Percentiles rank a stretch among this genome's conserved stretches.
These are phyloP conservation scores for Litsea cubeba DNA, from an alignment of 164 flowering plant species.

Conservation along the genomic window DNA sequence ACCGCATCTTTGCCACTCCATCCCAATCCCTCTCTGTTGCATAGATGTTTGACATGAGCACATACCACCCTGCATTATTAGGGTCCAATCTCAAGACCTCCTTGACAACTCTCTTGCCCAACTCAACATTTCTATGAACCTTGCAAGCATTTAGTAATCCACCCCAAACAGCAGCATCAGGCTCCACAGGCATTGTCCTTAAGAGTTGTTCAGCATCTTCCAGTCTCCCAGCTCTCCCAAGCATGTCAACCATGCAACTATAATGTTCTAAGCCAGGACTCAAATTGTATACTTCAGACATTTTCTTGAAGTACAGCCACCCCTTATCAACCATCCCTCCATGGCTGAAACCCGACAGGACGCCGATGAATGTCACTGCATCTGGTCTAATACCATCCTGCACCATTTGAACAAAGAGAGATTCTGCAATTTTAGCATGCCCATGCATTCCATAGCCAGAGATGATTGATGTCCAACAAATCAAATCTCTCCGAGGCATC, in stretches of 20 bases:
- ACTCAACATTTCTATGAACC: slow-evolving; percentile 13
- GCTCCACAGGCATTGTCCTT: slow-evolving; percentile 9
- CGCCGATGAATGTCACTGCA: slow-evolving; percentile 10
- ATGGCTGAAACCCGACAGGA: slow-evolving; percentile 17
- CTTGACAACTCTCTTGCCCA: slow-evolving; percentile 10
- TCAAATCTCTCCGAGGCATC: slow-evolving; percentile 12
- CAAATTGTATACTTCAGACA: slow-evolving; percentile 2
- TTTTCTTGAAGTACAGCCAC: slow-evolving; percentile 12
- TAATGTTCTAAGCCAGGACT: slow-evolving; percentile 9
- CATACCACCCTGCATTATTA: slow-evolving; percentile 14
- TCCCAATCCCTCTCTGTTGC: slow-evolving; percentile 8
- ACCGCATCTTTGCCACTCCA: slow-evolving; percentile 9
- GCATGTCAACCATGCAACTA: slow-evolving; percentile 16
- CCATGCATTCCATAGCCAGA: slow-evolving; percentile 19
- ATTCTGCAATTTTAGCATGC: slow-evolving; percentile 10
- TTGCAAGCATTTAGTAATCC: slow-evolving; percentile 16
- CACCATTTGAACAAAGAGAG: slow-evolving; percentile 11
- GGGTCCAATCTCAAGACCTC: slow-evolving; percentile 15
- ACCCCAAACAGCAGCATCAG: slow-evolving; percentile 16
- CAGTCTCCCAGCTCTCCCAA: slow-evolving; percentile 14
- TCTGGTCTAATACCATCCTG: slow-evolving; percentile 12
- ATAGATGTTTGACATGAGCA: slow-evolving; percentile 15
- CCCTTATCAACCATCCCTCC: slow-evolving; percentile 17
- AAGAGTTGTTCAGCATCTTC: slow-evolving; percentile 15
- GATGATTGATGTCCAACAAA: slow-evolving; percentile 16